Conservation (phyloP, 2,329 filamentous ascomycete genomes). For the Neodidymelliopsis sp. region DNA sequence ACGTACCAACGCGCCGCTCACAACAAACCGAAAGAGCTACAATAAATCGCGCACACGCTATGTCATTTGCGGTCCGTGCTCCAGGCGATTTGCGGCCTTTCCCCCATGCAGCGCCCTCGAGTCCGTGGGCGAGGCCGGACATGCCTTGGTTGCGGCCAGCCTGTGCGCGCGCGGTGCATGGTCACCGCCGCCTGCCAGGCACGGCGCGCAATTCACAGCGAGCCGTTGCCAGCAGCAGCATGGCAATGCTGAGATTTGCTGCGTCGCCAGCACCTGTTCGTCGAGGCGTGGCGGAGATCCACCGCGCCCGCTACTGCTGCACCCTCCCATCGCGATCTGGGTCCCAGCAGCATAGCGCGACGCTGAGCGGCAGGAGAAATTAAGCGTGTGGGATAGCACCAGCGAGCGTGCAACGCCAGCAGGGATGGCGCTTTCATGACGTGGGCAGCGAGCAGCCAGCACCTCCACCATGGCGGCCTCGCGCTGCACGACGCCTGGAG, state of each 20-base stretch:
- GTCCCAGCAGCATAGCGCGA: conserved; percentile 21
- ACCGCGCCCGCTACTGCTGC: neutral
- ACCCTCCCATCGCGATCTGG: conserved; percentile 12
- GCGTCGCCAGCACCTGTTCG: too few species aligned
- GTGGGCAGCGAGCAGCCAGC: conserved; percentile 18
- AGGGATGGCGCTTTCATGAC: conserved; percentile 22
- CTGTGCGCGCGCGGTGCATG: neutral
- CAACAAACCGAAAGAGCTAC: conserved; percentile 24
- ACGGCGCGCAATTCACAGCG: conserved; percentile 3
- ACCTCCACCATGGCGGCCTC: conserved; percentile 16
- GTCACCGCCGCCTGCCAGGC: neutral
- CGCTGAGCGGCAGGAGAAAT: conserved; percentile 31
- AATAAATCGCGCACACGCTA: conserved; percentile 25
- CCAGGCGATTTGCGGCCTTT: conserved; percentile 25
- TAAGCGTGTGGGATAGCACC: conserved; percentile 34
- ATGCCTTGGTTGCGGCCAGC: conserved; percentile 7
- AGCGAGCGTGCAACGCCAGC: conserved; percentile 16
- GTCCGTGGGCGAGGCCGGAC: conserved; percentile 19
- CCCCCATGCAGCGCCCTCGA: conserved; percentile 19
- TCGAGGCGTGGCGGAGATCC: conserved; percentile 1
- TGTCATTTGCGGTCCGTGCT: conserved; percentile 23
- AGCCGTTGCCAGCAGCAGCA: too few species aligned
- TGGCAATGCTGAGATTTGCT: too few species aligned
- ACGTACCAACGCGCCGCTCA: conserved; percentile 19
- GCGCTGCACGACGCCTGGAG: conserved; percentile 14